Evolutionary conservation across 371 early-diverging fungal species (phyloP).

Genomic region (Rhizopus arrhizus): DNA sequence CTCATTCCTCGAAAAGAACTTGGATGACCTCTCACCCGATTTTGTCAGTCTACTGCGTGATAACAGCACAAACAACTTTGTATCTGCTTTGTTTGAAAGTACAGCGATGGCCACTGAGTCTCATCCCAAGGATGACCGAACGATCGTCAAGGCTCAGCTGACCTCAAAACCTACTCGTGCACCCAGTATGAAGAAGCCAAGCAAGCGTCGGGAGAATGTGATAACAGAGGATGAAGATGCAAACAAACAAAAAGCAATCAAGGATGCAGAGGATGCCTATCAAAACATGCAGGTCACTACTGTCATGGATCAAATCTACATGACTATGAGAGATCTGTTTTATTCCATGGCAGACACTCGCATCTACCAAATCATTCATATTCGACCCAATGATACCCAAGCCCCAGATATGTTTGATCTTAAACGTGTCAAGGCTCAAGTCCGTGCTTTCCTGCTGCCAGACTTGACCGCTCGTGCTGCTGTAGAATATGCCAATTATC

Average conservation of each 20-base stretch:
- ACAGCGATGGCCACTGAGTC: constrained; percentile 79
- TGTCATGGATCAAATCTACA: constrained; percentile 62
- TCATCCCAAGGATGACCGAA: constrained; percentile 75
- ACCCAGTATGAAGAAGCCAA: constrained; percentile 66
- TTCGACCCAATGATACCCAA: constrained; percentile 71
- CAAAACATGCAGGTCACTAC: constrained; percentile 57
- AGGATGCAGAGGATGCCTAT: constrained; percentile 48
- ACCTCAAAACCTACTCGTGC: constrained; percentile 72
- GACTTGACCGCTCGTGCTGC: constrained; percentile 57
- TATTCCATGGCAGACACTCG: constrained; percentile 73
- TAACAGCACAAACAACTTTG: constrained; percentile 73
- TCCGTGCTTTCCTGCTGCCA: constrained; percentile 59
- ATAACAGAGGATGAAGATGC: constrained; percentile 17
- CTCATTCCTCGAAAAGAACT: constrained; percentile 72
- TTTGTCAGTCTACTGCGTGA: constrained; percentile 81
- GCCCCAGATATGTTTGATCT: constrained; percentile 50
- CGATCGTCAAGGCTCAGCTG: constrained; percentile 48
- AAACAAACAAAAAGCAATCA: constrained; percentile 31
- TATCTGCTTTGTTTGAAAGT: constrained; percentile 81
- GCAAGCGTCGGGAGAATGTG: constrained; percentile 26
- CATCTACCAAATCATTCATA: constrained; percentile 81
- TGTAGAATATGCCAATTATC: constrained; percentile 58
- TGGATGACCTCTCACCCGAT: constrained; percentile 77
- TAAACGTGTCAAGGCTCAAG: constrained; percentile 59
- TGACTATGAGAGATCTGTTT: constrained; percentile 65